phyloP scores from a whole-genome alignment of 192 early-diverging fungal species.

The Radiomyces spectabilis region DNA sequence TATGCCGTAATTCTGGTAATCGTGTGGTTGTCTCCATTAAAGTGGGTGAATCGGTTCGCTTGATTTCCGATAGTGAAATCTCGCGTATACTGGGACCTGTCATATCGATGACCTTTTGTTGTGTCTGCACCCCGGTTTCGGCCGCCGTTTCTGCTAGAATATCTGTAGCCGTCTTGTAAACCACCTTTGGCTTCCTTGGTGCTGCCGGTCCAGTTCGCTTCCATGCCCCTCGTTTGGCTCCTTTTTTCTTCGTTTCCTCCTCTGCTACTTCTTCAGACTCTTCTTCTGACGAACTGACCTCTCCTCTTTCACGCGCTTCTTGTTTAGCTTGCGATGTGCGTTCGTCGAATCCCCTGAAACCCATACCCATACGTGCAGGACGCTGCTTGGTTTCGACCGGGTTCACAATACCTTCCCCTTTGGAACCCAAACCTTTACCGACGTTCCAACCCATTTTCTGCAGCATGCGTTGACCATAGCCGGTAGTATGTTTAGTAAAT shows the following conservation, averaged over 20 bases:
- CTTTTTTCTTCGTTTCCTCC: slow-evolving; percentile 24
- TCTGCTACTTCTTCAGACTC: slow-evolving; percentile 17
- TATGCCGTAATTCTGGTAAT: slow-evolving; percentile 73
- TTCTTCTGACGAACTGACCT: slow-evolving; percentile 16
- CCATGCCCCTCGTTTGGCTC: slow-evolving; percentile 34
- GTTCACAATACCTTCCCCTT: slow-evolving; percentile 80
- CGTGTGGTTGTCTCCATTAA: slow-evolving; percentile 44
- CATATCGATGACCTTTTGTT: slow-evolving; percentile 80
- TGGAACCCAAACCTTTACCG: slow-evolving; percentile 85
- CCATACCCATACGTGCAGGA: slow-evolving; percentile 75
- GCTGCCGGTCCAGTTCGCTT: slow-evolving; percentile 28
- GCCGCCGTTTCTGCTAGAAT: slow-evolving; percentile 58
- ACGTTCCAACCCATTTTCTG: slow-evolving; percentile 84
- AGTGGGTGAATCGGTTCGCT: slow-evolving; percentile 38
- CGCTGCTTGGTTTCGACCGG: slow-evolving; percentile 87
- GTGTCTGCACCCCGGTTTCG: slow-evolving; percentile 19
- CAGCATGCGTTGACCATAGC: slow-evolving; percentile 78
- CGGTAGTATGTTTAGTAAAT: slow-evolving; percentile 69
- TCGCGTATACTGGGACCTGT: slow-evolving; percentile 57
- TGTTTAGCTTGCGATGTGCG: slow-evolving; percentile 56
- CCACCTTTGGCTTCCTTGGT: slow-evolving; percentile 32
- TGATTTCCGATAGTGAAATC: slow-evolving; percentile 30
- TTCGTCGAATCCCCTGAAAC: slow-evolving; percentile 75
- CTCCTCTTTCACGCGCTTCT: slow-evolving; percentile 32
- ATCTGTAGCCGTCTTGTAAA: slow-evolving; percentile 74